Evolutionary conservation across 208 protist genomes (phyloP).

Genomic region (Trichomonas tenax): DNA sequence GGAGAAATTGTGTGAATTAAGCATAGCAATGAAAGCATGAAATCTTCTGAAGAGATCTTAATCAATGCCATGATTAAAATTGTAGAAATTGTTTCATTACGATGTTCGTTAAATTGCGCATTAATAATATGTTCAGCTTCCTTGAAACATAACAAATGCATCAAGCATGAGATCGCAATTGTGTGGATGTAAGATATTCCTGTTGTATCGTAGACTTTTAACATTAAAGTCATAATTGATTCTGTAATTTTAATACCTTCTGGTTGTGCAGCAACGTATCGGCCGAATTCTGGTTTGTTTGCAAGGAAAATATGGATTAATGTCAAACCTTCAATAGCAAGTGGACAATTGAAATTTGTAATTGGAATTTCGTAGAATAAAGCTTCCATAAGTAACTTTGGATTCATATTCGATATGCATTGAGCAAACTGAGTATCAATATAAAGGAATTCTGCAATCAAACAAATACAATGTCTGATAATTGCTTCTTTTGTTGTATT

Average conservation of each 20-base stretch:
- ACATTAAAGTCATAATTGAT: neutral
- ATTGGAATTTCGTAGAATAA: neutral
- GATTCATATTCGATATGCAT: neutral
- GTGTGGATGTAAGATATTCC: neutral
- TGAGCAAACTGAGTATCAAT: neutral
- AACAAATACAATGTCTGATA: neutral
- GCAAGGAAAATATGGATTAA: neutral
- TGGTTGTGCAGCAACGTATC: neutral
- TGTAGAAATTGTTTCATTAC: neutral
- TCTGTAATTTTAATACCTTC: neutral
- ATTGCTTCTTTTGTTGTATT: neutral
- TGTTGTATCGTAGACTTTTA: neutral
- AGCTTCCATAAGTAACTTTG: neutral
- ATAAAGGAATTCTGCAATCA: neutral
- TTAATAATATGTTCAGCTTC: neutral
- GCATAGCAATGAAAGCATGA: neutral
- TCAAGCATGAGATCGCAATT: neutral
- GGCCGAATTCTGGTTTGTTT: neutral
- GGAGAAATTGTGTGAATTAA: neutral
- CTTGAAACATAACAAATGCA: neutral
- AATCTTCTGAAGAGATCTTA: neutral
- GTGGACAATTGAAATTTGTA: neutral
- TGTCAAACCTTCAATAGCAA: neutral
- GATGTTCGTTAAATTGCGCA: neutral
- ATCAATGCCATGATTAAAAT: neutral